Evolutionary conservation across 345 rosid species (phyloP).

Genomic region (Eucalyptus sp.): DNA sequence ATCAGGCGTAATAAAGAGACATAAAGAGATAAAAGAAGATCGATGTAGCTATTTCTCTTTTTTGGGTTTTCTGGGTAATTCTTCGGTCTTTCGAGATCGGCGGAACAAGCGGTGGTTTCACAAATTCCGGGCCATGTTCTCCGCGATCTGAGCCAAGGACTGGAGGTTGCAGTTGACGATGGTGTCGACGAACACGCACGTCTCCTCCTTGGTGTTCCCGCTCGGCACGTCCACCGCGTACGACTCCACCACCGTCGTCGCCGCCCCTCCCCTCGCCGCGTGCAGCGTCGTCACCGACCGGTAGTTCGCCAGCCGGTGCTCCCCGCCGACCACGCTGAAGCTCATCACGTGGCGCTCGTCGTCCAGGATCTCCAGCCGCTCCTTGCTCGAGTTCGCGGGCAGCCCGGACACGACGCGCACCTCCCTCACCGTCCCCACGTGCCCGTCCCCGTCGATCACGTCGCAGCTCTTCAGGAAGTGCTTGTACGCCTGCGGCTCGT

Average conservation of each 20-base stretch:
- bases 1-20: background rate
- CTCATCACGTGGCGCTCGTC: constrained; percentile 72
- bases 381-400: constrained; percentile 69
- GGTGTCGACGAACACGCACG: constrained; percentile 66
- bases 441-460: constrained; percentile 63
- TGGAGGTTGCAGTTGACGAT: constrained; percentile 82
- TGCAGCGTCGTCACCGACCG: constrained; percentile 86
- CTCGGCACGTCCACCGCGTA: constrained; percentile 81
- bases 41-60: background rate
- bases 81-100: background rate
- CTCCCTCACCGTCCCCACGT: constrained; percentile 68
- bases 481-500: constrained; percentile 82
- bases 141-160: constrained; percentile 72
- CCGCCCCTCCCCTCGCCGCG: constrained; percentile 13
- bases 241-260: constrained; percentile 70
- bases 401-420: constrained; percentile 85
- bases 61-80: background rate
- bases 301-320: constrained; percentile 70
- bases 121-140: constrained; percentile 21
- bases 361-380: constrained; percentile 84
- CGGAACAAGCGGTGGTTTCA: background rate
- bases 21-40: background rate
- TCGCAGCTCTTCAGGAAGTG: constrained; percentile 76
- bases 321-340: constrained; percentile 87
- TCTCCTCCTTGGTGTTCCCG: constrained; percentile 80